Evolutionary conservation across 345 rosid species (phyloP).

Genomic region (Salix viminalis): DNA sequence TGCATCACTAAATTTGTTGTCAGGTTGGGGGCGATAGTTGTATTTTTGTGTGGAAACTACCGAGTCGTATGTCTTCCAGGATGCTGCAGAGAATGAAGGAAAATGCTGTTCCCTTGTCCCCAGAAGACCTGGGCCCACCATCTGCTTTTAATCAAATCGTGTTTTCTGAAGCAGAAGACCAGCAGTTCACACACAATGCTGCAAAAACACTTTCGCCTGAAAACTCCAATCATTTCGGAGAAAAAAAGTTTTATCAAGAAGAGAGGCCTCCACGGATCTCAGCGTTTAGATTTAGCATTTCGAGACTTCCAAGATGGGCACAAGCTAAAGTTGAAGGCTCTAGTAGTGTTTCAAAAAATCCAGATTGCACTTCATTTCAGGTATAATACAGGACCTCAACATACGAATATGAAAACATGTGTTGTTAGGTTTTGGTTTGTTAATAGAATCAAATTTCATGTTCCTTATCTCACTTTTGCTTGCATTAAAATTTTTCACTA

Average conservation of each 20-base stretch:
- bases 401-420: background rate
- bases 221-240: conserved; percentile 22
- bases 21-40: conserved; percentile 80
- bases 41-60: conserved; percentile 74
- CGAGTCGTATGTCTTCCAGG: conserved; percentile 48
- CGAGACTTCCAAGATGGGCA: conserved; percentile 88
- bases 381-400: conserved; percentile 33
- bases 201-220: conserved; percentile 19
- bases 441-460: background rate
- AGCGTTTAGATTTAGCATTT: conserved; percentile 66
- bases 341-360: conserved; percentile 23
- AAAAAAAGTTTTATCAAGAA: conserved; percentile 21
- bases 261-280: conserved; percentile 42
- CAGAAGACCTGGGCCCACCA: conserved; percentile 35
- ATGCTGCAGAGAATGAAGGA: conserved; percentile 49
- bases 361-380: conserved; percentile 40
- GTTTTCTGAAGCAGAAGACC: conserved; percentile 35
- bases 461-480: background rate
- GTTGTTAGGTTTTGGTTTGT: background rate
- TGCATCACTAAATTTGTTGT: conserved; percentile 19
- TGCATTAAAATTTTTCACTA: background rate
- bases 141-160: conserved; percentile 32
- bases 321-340: conserved; percentile 51
- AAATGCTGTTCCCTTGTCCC: conserved; percentile 34
- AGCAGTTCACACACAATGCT: conserved; percentile 21